Conservation (phyloP, 352 stramenopile species). For the Discostella stelligera region DNA sequence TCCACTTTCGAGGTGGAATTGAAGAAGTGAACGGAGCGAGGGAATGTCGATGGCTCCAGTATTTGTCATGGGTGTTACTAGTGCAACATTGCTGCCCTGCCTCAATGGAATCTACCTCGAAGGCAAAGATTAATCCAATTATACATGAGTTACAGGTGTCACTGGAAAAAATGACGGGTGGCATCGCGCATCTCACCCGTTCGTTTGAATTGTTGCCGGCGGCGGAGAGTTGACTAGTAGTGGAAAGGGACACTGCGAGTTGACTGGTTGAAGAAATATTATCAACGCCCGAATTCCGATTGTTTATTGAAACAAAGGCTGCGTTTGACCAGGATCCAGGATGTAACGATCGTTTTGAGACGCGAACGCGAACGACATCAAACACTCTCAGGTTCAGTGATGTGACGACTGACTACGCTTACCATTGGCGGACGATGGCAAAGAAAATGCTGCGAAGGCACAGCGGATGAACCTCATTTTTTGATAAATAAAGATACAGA, state of each 20-base stretch:
- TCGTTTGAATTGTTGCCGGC: conserved; percentile 13
- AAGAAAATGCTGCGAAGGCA: background rate
- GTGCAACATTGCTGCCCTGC: conserved; percentile 82
- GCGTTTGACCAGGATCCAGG: background rate
- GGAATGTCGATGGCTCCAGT: conserved; percentile 92
- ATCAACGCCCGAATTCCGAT: background rate
- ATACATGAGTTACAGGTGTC: background rate
- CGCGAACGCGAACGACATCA: background rate
- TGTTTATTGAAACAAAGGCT: conserved; percentile 3
- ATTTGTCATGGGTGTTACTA: conserved; percentile 94
- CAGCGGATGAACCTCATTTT: conserved; percentile 4
- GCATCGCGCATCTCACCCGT: conserved; percentile 3
- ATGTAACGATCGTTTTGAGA: background rate
- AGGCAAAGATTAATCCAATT: background rate
- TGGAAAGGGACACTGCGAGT: background rate
- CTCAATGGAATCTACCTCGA: conserved; percentile 55
- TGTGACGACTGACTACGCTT: background rate
- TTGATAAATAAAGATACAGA: background rate
- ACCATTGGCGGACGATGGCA: conserved; percentile 8
- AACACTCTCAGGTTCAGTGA: background rate
- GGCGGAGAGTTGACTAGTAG: conserved; percentile 7
- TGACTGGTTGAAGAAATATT: conserved; percentile 7
- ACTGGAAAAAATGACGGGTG: background rate
- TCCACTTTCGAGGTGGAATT: conserved; percentile 89
- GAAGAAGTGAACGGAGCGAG: conserved; percentile 87